Base-by-base conservation (phyloP, 2,329 filamentous ascomycete species). In the Epichloe brachyelytri region DNA sequence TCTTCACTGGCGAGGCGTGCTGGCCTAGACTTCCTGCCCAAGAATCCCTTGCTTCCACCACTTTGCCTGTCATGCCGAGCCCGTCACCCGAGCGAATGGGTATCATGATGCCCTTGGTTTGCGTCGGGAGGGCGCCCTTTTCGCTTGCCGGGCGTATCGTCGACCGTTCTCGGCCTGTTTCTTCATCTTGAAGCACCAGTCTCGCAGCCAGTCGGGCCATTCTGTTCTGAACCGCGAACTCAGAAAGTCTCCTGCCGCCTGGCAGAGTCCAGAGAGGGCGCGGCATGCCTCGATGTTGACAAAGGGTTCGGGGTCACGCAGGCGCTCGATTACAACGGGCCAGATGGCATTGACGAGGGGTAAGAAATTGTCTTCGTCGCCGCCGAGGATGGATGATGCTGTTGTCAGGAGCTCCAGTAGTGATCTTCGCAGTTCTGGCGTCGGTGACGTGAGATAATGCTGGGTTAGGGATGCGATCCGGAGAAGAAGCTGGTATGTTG, bases 261-360 rank as follows among this genome's bases (percentile, higher is more conserved):
- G 70, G 62, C 88, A 94, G 51, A 96, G 75, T 11, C 76, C 71
- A 2, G 72, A 72, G 3, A 97, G 71, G 0, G 87, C 78, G 14
- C 81, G 74, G 53, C 88, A 82, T 5, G 88, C 83, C 15, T 83
- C 79, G 8, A 85, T 76, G 2, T 78, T 77, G 10, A 96, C 78
- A 60, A 82, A 85, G 0, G 79, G 70, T 63, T 88, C 83, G 4
- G 68, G 56, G 56, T 88, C 86, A 56, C 81, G 78, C 5, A 88
- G 71, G 22, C 82, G 75, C n/a, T 75, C 73, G 2, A 84, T 70
- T 5, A 95, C 71, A 6, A 94, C 84, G 0, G 90, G 89, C 91
- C 91, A 98, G 7, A 97, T 73, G 3, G 85, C 83, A 65, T 97
- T 93, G 58, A 97, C 82, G 0, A 97, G 75, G 0, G 93, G 93